Base-by-base conservation (phyloP, 129 eudicot genomes). In the sunflower (Helianthus annuus) region DNA sequence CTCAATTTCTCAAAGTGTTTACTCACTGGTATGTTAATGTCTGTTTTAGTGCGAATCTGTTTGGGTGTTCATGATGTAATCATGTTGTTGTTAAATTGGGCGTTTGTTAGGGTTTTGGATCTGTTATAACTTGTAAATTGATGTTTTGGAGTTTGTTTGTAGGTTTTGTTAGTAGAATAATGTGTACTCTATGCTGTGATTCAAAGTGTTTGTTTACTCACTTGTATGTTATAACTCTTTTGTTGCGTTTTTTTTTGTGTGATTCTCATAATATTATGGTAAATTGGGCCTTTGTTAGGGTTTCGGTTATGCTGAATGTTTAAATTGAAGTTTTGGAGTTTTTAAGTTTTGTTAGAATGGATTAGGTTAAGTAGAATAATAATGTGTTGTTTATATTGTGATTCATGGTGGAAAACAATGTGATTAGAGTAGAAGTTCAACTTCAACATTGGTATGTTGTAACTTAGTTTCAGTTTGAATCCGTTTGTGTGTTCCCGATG, bases 1-100 rank as follows among this genome's bases (percentile, higher is more conserved):
- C 96, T 64, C 97, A 91, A 78, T 91, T 91, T 78, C 96, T 91
- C 65, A 91, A 91, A 82, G 85, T 87, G 67, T 84, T 91, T 61
- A 91, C 96, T 19, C 77, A 88, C 61, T 91, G 97, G 97, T 91
- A 80, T 48, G 71, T 1, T 53, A 5, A 16, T 11, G 4, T 54
- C 0, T 60, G n/a, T 57, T 38, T 66, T 22, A 14, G 13, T 76
- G 13, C 14, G 16, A 56, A 49, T 59, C 34, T 73, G 2, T 36
- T 4, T 45, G 3, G 45, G 22, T 63, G 14, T 69, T 17, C 12
- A 42, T 40, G 44, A 45, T 77, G 16, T 10, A 19, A 27, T 48
- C 1, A 51, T 63, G 71, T 22, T 70, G 15, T 62, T n/a, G 10
- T 51, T 52, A 17, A 11, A 68, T 58, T 76, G 62, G 74, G 74